A percentile compares a stretch with the other conserved stretches of the same genome.
These are phyloP conservation scores for Globisporangium cylindrosporum DNA, from an alignment of 352 stramenopile genomes.

Conservation along the genomic window DNA sequence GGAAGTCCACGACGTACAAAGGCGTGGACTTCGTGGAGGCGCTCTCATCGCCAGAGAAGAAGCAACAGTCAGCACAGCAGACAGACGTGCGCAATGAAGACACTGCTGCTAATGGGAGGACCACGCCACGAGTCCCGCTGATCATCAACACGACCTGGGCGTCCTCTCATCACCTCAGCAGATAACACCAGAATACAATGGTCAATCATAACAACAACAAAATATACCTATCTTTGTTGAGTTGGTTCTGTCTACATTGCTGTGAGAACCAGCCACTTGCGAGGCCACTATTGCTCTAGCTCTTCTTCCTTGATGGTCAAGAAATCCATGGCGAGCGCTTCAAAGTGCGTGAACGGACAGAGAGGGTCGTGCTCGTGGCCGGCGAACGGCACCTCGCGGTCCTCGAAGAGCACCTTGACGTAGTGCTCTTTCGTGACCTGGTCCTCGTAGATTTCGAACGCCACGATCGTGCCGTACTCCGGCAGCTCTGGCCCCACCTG, in stretches of 20 bases:
- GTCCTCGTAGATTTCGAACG: conserved; percentile 71
- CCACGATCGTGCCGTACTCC: conserved; percentile 66
- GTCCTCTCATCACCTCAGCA: conserved; percentile 17
- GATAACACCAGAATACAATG: background rate
- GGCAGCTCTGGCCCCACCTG: conserved; percentile 54
- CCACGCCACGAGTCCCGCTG: conserved; percentile 32
- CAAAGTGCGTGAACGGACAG: conserved; percentile 66
- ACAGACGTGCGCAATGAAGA: conserved; percentile 2
- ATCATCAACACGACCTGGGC: conserved; percentile 44
- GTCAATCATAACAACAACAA: background rate
- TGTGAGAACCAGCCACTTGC: background rate
- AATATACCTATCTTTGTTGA: background rate
- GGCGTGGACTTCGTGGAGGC: conserved; percentile 55
- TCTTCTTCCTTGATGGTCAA: conserved; percentile 20
- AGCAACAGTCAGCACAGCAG: conserved; percentile 14
- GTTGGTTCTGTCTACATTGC: background rate
- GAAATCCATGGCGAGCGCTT: conserved; percentile 51
- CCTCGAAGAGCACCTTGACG: conserved; percentile 63
- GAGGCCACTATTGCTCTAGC: background rate
- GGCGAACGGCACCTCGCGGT: conserved; percentile 43
- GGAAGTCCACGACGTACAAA: conserved; percentile 73
- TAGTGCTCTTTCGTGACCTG: conserved; percentile 39
- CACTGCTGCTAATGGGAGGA: background rate
- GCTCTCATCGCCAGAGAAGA: conserved; percentile 20
- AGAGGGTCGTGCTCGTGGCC: conserved; percentile 48